These are phyloP conservation scores for Aspergillus haitiensis DNA, from an alignment of 495 filamentous ascomycete species.

Conservation along the genomic window DNA sequence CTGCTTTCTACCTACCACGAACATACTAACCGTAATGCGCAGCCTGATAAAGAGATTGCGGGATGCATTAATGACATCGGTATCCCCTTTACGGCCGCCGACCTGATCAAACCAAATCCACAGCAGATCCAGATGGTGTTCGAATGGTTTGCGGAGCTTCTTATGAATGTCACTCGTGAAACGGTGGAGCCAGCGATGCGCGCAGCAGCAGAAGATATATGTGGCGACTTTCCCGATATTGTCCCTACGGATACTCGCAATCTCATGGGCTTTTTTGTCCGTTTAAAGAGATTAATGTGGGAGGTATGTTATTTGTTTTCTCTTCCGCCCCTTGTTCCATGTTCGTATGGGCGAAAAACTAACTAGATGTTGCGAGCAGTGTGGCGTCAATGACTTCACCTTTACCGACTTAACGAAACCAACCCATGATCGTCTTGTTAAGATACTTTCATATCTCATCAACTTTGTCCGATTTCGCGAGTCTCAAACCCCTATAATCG, in stretches of 20 bases:
- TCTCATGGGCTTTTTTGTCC: slow-evolving; percentile 88
- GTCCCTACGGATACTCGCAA: slow-evolving; percentile 85
- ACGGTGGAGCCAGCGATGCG: slow-evolving; percentile 93
- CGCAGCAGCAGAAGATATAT: slow-evolving; percentile 81
- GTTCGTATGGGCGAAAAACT: neutral
- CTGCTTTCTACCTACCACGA: neutral
- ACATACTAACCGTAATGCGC: slow-evolving; percentile 22
- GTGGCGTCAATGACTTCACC: slow-evolving; percentile 88
- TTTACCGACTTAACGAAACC: slow-evolving; percentile 88
- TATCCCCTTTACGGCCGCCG: slow-evolving; percentile 80
- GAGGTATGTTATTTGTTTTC: slow-evolving; percentile 49
- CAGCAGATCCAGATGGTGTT: slow-evolving; percentile 93
- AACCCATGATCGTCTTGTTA: slow-evolving; percentile 80
- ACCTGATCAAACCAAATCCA: slow-evolving; percentile 90
- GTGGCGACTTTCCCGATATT: slow-evolving; percentile 76
- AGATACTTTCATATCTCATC: slow-evolving; percentile 93
- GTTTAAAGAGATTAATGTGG: slow-evolving; percentile 69
- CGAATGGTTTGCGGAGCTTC: slow-evolving; percentile 92
- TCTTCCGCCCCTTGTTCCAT: neutral
- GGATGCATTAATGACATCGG: slow-evolving; percentile 96
- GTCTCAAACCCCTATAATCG: slow-evolving; percentile 79
- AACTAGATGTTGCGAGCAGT: slow-evolving; percentile 43
- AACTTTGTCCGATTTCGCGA: slow-evolving; percentile 98
- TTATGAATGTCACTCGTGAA: slow-evolving; percentile 87
- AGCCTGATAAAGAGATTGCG: slow-evolving; percentile 86